Evolutionary conservation across 2,329 filamentous ascomycete species (phyloP).

Genomic region (Sporothrix brasiliensis): DNA sequence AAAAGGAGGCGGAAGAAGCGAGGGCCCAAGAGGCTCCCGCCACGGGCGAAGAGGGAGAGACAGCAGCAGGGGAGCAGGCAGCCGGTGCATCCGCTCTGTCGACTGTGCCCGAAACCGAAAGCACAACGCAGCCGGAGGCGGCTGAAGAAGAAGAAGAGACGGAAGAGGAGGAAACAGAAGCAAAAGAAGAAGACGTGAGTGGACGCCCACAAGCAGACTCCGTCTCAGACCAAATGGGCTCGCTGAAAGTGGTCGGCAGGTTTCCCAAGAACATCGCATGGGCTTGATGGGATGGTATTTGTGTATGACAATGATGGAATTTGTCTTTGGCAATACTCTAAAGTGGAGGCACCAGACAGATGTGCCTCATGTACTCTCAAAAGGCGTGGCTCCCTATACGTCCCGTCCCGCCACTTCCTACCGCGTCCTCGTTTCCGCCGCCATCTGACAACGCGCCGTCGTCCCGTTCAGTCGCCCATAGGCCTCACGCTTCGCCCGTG

Average conservation of each 20-base stretch:
- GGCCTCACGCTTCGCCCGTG: not conserved
- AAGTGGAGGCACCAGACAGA: not conserved
- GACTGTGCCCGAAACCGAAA: slow-evolving; percentile 10
- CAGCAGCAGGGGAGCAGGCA: not conserved
- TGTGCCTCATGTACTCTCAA: not conserved
- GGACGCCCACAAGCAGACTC: not conserved
- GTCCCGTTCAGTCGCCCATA: not conserved
- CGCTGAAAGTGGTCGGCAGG: slow-evolving; percentile 18
- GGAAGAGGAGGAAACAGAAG: too few species aligned
- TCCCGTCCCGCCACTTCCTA: not conserved
- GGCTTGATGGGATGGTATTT: not conserved
- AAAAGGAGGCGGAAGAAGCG: slow-evolving; percentile 40
- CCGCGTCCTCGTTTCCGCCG: not conserved
- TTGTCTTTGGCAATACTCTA: not conserved
- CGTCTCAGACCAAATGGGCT: not conserved
- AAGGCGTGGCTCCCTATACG: not conserved
- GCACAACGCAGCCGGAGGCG: not conserved
- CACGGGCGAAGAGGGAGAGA: not conserved
- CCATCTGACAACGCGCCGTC: not conserved
- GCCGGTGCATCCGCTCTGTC: not conserved
- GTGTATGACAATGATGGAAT: too few species aligned
- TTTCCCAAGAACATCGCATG: slow-evolving; percentile 2
- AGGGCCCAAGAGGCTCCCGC: not conserved
- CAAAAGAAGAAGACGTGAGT: not conserved
- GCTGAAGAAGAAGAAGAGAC: not conserved